A percentile compares a stretch with the other conserved stretches of the same genome.
Evolutionary conservation across 768 basidiomycete genomes (phyloP).

Genomic region (Termitomyces sp.): DNA sequence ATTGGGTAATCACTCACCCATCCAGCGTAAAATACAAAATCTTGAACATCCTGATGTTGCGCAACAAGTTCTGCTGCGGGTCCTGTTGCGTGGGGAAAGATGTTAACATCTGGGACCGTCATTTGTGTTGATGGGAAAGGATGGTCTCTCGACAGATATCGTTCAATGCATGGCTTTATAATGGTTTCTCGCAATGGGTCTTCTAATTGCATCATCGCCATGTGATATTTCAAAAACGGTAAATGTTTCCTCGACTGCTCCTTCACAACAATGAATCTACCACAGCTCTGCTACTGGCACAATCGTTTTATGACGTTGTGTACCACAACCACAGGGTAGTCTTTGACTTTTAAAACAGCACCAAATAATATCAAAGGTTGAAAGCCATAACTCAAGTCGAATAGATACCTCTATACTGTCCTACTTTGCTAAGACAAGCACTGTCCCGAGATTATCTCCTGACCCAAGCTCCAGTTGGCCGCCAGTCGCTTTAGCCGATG

Average conservation of each 20-base stretch:
- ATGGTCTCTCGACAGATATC: not conserved
- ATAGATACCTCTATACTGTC: not conserved
- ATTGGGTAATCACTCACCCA: constrained; percentile 35
- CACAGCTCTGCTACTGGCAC: not conserved
- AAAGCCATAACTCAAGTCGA: not conserved
- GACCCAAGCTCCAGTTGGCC: constrained; percentile 10
- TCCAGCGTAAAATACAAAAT: constrained; percentile 53
- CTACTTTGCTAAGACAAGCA: constrained; percentile 28
- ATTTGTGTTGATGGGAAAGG: constrained; percentile 19
- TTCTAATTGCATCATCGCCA: not conserved
- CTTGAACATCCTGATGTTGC: constrained; percentile 44
- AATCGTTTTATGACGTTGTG: not conserved
- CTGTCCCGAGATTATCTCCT: constrained; percentile 19
- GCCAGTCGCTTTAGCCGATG: constrained; percentile 5
- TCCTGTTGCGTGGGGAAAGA: constrained; percentile 55
- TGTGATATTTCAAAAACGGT: not conserved
- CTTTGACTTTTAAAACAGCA: not conserved
- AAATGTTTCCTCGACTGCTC: not conserved
- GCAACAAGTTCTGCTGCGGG: constrained; percentile 44
- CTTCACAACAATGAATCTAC: not conserved
- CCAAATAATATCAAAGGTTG: not conserved
- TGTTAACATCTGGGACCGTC: constrained; percentile 43
- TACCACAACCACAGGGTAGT: not conserved
- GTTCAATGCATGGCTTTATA: not conserved
- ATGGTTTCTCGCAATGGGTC: not conserved